Base-by-base conservation (phyloP, 192 early-diverging fungal genomes). In the Phycomyces nitens region DNA sequence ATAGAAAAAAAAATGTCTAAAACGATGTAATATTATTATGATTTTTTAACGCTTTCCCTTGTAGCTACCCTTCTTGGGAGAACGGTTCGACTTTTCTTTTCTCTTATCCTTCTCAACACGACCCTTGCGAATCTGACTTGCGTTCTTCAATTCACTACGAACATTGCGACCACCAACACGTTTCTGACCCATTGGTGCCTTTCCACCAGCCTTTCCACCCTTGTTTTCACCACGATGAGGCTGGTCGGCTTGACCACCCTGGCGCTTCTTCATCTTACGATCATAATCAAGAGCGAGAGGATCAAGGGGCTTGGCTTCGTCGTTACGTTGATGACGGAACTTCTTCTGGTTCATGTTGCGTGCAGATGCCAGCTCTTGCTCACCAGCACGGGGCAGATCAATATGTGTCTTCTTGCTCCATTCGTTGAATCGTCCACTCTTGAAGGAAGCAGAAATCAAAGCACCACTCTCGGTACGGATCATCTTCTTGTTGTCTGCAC, bases 401-500 rank as follows among this genome's bases (percentile, higher is more conserved):
- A 90, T 81, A 67, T 90, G 87, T 50, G 86, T 94, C 77, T 92
- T 90, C 60, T 95, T 89, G 68, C 92, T 86, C 97, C 97, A 99
- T 43, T 90, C 88, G 56, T 84, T 80, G 72, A 94, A 99, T 47
- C 88, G 87, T 57, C 91, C 89, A 11, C 87, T 83, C 65, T 94
- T 94, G 78, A 89, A 98, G 16, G 84, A 84, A 5, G 94, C 97
- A 4, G 90, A 89, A 24, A 99, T 84, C 68, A 89, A 75, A n/a
- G 88, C 86, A 39, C 97, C 97, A 55, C 82, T 90, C 66, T 99
- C 97, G 3, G 91, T 93, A 42, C 82, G 83, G 57, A 99, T 96
- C 59, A 93, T 64, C 81, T 98, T 99, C 70, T 94, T 94, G 77
- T 99, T 99, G 67, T 99, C 95, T 0, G 89, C 68, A 15, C 97